Evolutionary conservation across 139 green algal genomes (phyloP), one percentile per base, ranked within the genome.

Genomic region (Closterium sp.): DNA sequence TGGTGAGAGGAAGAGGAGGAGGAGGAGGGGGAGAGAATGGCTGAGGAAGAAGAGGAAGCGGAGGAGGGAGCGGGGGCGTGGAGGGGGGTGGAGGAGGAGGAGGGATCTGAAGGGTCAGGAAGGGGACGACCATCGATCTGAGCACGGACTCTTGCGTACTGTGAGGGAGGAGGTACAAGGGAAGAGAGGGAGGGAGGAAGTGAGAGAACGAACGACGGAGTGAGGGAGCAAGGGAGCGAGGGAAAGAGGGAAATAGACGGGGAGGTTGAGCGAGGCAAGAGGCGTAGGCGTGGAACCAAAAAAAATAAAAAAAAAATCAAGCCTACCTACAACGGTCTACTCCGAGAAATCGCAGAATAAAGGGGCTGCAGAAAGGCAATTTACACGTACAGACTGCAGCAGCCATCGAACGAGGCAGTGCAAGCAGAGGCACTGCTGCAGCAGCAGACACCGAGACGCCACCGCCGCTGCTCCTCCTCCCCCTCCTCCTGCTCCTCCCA

Each of bases 351-450:
- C 34, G 34, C 6, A 42, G 34, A 42, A 42, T n/a, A n/a, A n/a
- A n/a, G n/a, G n/a, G n/a, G n/a, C n/a, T n/a, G n/a, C 86, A 34
- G 17, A 21, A 21, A 89, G 17, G 86, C 30, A 88, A 91, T 6
- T 90, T 29, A 22, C 29, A 90, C 32, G 17, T 91, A 91, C 89
- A 9, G n/a, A 31, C n/a, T 34, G 70, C 19, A 92, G 85, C 27
- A 92, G 90, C 89, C 85, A 92, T 21, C 70, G 85, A 34, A 92
- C 90, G 31, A 30, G 29, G 86, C 89, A 91, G 31, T 38, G 89
- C 73, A 92, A 92, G 19, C 85, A 92, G 17, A 91, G 88, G 21
- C 88, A 91, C 28, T 89, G 86, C 86, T 89, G 86, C 11, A 89
- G 17, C 31, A 50, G 86, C 31, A 34, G 86, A 21, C 86, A 32